Conservation (phyloP, 2,329 filamentous ascomycete genomes). For the Pseudopithomyces maydicus region DNA sequence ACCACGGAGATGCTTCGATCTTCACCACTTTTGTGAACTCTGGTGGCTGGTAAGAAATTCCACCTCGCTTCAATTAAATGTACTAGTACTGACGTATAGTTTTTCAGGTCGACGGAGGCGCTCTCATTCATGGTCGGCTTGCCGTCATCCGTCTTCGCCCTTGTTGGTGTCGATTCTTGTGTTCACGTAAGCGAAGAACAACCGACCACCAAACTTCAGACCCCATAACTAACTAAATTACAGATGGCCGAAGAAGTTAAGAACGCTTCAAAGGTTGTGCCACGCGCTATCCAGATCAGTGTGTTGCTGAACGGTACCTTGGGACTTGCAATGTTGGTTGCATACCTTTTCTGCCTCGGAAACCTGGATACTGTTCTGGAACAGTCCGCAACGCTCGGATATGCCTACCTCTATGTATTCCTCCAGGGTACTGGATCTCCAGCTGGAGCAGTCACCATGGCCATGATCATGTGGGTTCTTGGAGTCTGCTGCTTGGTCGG, state of each 20-base stretch:
- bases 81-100: too few relatives aligned
- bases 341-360: slow-evolving; percentile 36
- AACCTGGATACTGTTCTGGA: slow-evolving; percentile 26
- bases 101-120: slow-evolving; percentile 36
- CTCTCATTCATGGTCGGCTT: slow-evolving; percentile 36
- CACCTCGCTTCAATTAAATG: too few relatives aligned
- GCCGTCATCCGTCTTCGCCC: not conserved
- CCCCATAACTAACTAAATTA: not conserved
- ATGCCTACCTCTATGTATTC: slow-evolving; percentile 37
- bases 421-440: slow-evolving; percentile 17
- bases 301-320: slow-evolving; percentile 41
- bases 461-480: slow-evolving; percentile 19
- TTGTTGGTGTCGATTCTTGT: not conserved
- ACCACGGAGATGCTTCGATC: slow-evolving; percentile 41
- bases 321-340: slow-evolving; percentile 38
- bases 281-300: slow-evolving; percentile 38
- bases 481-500: slow-evolving; percentile 34
- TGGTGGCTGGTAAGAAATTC: slow-evolving; percentile 41
- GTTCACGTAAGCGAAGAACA: not conserved
- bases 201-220: not conserved
- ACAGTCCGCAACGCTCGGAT: slow-evolving; percentile 30
- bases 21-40: slow-evolving; percentile 51
- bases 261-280: slow-evolving; percentile 22
- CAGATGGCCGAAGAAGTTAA: slow-evolving; percentile 23
- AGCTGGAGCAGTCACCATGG: slow-evolving; percentile 49